Evolutionary conservation across 1,139 yeast species (phyloP), one percentile per base, ranked within the genome.

Genomic region (Diutina ranongensis): DNA sequence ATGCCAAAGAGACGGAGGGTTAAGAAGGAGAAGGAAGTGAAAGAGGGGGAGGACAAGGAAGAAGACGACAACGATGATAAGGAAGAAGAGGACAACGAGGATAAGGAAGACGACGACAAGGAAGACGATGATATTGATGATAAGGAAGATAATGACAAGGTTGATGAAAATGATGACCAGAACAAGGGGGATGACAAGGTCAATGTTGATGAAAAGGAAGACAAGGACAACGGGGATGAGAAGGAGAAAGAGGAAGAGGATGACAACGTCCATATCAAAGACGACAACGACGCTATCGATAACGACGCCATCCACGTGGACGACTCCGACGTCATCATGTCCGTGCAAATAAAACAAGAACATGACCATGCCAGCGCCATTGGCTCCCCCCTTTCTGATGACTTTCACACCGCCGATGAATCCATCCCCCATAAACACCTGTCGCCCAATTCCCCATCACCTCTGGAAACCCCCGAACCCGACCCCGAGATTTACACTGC

Each of bases 1-100:
- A 38, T 38, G 42, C 42, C 42, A n/a, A 38, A 38, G 42, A 16
- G 31, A 9, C 10, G 13, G n/a, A 13, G 34, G 13, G 34, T 31
- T 12, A 31, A 31, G 34, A 31, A 31, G 34, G 34, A 31, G 13
- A 12, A 16, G 28, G 8, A 16, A 8, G 7, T 15, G 7, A 18
- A 16, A 18, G 18, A 20, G 10, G 40, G 2, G 40, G 28, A 36
- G 13, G 31, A 21, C 13, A 15, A 21, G 19, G 36, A 34, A 34
- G 15, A 13, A 34, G 36, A 15, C 4, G 36, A 15, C 12, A 18
- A 13, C 13, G 15, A 10, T 25, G 10, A 10, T 5, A 20, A 35
- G 3, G 38, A 35, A 9, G 25, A 35, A 8, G 22, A 18, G 18
- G 40, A 20, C 3, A 20, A 20, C 2, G 40, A 35, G 3, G 27